Evolutionary conservation across 495 filamentous ascomycete species (phyloP).

Genomic region (Bombardia bombarda): DNA sequence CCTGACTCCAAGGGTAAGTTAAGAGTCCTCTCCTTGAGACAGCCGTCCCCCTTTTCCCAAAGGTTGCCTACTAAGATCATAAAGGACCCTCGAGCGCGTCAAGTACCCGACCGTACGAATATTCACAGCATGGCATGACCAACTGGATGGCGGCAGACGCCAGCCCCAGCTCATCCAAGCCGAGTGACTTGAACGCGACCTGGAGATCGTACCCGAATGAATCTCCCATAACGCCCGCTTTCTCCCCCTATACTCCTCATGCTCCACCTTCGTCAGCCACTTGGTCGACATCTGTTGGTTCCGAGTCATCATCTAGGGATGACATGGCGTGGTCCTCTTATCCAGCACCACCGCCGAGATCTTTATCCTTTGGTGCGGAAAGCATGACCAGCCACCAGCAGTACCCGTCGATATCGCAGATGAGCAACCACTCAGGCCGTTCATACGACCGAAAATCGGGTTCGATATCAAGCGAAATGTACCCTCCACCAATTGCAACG

Average conservation of each 20-base stretch:
- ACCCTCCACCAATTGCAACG: slow-evolving; percentile 28
- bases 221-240: slow-evolving; percentile 31
- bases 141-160: slow-evolving; percentile 38
- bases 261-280: slow-evolving; percentile 27
- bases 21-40: neutral
- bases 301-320: slow-evolving; percentile 23
- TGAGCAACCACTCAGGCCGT: slow-evolving; percentile 17
- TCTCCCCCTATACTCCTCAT: slow-evolving; percentile 33
- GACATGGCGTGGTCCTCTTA: slow-evolving; percentile 33
- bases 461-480: slow-evolving; percentile 26
- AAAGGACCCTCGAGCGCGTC: slow-evolving; percentile 28
- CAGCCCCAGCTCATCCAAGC: slow-evolving; percentile 25
- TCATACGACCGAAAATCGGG: slow-evolving; percentile 29
- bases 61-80: slow-evolving; percentile 20
- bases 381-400: slow-evolving; percentile 21
- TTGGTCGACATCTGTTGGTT: slow-evolving; percentile 29
- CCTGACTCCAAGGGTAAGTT: slow-evolving; percentile 34
- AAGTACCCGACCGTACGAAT: slow-evolving; percentile 26
- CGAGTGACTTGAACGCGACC: slow-evolving; percentile 23
- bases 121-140: slow-evolving; percentile 31
- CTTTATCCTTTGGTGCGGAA: slow-evolving; percentile 37
- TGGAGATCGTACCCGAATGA: slow-evolving; percentile 34
- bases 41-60: neutral
- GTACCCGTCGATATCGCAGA: slow-evolving; percentile 25
- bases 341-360: slow-evolving; percentile 30